Conservation (phyloP, 805 yeast species). For the Maudiozyma barnettii region DNA sequence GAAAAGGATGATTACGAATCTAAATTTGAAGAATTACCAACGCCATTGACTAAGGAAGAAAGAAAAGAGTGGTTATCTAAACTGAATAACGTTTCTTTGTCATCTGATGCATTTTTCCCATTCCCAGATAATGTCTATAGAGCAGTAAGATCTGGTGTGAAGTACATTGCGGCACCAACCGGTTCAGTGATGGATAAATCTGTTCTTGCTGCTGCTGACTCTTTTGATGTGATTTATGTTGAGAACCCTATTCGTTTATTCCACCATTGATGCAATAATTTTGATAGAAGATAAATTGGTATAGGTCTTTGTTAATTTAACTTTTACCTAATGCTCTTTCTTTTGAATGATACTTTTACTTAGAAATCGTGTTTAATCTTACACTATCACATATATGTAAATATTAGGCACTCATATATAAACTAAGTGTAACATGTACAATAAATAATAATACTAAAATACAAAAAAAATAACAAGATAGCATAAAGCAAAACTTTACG, state of each 20-base stretch:
- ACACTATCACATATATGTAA: too few species aligned
- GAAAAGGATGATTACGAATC: slow-evolving; percentile 88
- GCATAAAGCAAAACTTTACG: too few species aligned
- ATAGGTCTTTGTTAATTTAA: too few species aligned
- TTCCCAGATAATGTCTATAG: slow-evolving; percentile 98
- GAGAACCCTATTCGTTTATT: slow-evolving; percentile 96
- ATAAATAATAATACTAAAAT: slow-evolving; percentile 1
- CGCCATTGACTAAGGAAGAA: slow-evolving; percentile 73
- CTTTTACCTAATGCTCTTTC: neutral
- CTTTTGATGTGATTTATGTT: slow-evolving; percentile 80
- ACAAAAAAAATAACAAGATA: too few species aligned
- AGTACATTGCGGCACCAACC: slow-evolving; percentile 90
- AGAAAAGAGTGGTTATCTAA: slow-evolving; percentile 78
- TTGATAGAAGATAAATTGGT: too few species aligned
- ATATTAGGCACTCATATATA: too few species aligned
- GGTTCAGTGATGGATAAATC: slow-evolving; percentile 98
- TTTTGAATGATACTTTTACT: neutral
- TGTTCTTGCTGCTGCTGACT: slow-evolving; percentile 91
- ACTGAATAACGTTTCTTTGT: slow-evolving; percentile 77
- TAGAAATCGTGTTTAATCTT: too few species aligned
- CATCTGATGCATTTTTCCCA: slow-evolving; percentile 99
- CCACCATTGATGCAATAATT: slow-evolving; percentile 69
- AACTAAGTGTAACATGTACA: neutral
- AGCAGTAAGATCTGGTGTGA: slow-evolving; percentile 94
- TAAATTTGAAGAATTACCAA: slow-evolving; percentile 77